phyloP scores from a whole-genome alignment of 176 grass and related monocot species.

The Secale cereale region DNA sequence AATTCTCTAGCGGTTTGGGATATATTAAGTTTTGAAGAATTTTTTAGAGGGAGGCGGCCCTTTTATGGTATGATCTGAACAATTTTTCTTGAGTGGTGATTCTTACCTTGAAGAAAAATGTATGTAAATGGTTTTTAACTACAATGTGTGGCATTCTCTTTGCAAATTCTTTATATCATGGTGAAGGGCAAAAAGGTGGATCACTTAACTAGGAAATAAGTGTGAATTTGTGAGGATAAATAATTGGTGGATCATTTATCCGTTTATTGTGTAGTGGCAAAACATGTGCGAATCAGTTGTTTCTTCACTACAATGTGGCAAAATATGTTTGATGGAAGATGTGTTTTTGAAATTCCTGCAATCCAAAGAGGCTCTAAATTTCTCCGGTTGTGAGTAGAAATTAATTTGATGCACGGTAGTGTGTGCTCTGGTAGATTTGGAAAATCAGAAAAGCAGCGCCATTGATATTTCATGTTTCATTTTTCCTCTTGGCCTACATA shows the following conservation, averaged over 20 bases:
- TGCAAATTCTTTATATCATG: no score
- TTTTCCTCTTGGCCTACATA: neutral
- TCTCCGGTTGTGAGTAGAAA: neutral
- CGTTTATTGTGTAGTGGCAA: neutral
- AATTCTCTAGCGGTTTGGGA: neutral
- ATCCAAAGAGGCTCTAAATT: neutral
- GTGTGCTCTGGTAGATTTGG: no score
- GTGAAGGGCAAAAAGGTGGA: no score
- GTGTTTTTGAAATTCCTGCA: neutral
- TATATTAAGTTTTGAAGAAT: neutral
- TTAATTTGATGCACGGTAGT: neutral
- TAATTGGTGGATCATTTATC: neutral
- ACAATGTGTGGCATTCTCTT: no score
- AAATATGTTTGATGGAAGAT: neutral
- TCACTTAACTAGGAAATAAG: no score
- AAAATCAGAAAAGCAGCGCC: neutral
- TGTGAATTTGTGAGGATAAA: neutral
- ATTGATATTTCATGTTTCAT: slow-evolving; percentile 19
- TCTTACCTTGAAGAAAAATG: no score
- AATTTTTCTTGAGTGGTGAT: neutral
- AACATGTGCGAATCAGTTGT: no score
- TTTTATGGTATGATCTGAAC: neutral
- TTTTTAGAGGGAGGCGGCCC: neutral
- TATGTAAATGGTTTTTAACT: no score
- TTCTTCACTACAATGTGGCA: no score